Base-by-base conservation (phyloP, 2,329 filamentous ascomycete species). In the Acrodontium crateriforme region DNA sequence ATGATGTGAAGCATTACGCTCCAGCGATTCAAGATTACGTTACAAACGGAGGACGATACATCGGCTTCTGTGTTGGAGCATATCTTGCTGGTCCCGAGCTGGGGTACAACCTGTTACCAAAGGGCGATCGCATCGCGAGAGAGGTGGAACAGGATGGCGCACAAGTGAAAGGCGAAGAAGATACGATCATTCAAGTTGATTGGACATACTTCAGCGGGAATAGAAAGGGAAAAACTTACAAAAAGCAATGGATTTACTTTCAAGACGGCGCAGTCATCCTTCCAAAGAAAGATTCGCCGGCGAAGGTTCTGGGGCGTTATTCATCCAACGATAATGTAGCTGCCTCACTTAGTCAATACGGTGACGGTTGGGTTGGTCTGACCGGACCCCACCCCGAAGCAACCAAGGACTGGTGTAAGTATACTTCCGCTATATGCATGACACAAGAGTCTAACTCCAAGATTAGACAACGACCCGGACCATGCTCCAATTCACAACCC, bases 31-130 rank as follows among this genome's bases (percentile, higher is more conserved):
- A 30, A n/a, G 25, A 39, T 19, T 42, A 39, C 19, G 38, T 42
- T 9, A 16, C 29, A 2, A 24, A 31, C 17, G 40, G 40, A 9
- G 40, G 40, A 7, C 34, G 34, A 14, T 42, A 42, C 18, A 18
- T 42, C 12, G 40, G 40, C n/a, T 36, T 42, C 30, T 42, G 40
- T 19, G 21, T 42, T 3, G 40, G 40, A 2, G 40, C 36, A n/a
- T 42, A 38, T 24, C 24, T 42, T 9, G 38, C 34, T 9, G 40
- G 38, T 3, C 26, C 35, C 17, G 25, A 23, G 6, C 38, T 38
- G 9, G 40, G 40, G 4, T 39, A 31, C 21, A 33, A 25, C 14
- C 30, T 42, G 2, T 16, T 42, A 4, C 24, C 35, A 6, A 11
- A 26, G n/a, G 22, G 30, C 11, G 36, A 36, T 16, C 32, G 41